These are phyloP conservation scores for Fusarium sp. DNA, from an alignment of 2,329 filamentous ascomycete genomes.

Conservation along the genomic window DNA sequence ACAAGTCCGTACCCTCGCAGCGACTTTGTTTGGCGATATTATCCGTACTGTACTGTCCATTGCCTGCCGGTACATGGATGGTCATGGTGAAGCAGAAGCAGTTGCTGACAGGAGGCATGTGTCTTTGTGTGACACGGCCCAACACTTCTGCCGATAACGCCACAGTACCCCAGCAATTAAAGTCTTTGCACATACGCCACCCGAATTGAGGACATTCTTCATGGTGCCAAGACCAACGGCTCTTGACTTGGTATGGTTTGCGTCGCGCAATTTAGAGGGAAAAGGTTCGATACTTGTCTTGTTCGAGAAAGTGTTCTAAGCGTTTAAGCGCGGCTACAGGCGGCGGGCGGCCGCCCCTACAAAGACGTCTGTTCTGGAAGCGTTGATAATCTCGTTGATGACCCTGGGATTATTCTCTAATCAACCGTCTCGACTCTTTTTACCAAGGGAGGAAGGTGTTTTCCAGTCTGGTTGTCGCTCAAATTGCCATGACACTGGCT, in stretches of 20 bases:
- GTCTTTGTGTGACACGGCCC: constrained; percentile 35
- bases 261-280: constrained; percentile 6
- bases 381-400: constrained; percentile 11
- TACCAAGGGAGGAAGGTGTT: constrained; percentile 36
- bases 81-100: constrained; percentile 25
- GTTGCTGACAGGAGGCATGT: constrained; percentile 24
- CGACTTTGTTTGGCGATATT: constrained; percentile 30
- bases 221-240: constrained; percentile 23
- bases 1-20: constrained; percentile 21
- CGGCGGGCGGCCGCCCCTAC: constrained; percentile 10
- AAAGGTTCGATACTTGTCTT: constrained; percentile 16
- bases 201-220: constrained; percentile 1
- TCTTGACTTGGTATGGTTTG: constrained; percentile 9
- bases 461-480: constrained; percentile 5
- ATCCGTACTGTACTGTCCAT: constrained; percentile 8
- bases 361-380: constrained; percentile 11
- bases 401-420: constrained; percentile 22
- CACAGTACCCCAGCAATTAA: constrained; percentile 16
- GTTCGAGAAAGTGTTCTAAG: constrained; percentile 27
- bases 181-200: constrained; percentile 19
- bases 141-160: constrained; percentile 28
- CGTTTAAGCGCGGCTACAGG: constrained; percentile 33
- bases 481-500: constrained; percentile 12
- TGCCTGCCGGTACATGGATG: constrained; percentile 46
- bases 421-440: neutral